Conservation (phyloP, 495 filamentous ascomycete species). For the Clavariopsis aquatica region DNA sequence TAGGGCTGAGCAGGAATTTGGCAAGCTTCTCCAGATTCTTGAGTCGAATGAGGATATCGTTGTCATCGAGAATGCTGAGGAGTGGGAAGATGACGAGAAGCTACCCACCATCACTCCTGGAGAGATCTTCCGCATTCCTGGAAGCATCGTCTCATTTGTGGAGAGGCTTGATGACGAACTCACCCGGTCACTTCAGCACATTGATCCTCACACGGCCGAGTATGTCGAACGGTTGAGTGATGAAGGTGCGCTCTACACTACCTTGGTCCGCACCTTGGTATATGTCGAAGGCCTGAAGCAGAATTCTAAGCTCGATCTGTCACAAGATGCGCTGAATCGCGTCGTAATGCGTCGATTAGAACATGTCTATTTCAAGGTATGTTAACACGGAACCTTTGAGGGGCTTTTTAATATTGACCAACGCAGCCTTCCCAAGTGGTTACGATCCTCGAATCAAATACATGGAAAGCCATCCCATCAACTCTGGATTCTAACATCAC, state of each 20-base stretch:
- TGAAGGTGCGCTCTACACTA: conserved; percentile 88
- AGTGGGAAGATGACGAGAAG: conserved; percentile 99
- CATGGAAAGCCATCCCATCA: conserved; percentile 79
- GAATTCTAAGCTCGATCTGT: conserved; percentile 67
- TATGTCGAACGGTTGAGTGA: conserved; percentile 94
- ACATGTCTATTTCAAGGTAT: conserved; percentile 96
- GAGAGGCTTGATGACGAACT: conserved; percentile 98
- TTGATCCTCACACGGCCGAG: conserved; percentile 97
- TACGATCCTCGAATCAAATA: conserved; percentile 84
- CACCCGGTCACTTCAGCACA: conserved; percentile 89
- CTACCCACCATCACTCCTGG: conserved; percentile 68
- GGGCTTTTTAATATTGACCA: not conserved
- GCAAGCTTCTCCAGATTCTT: conserved; percentile 72
- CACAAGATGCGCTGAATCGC: conserved; percentile 84
- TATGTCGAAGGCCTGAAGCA: conserved; percentile 81
- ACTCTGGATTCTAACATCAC: conserved; percentile 77
- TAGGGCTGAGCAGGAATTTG: conserved; percentile 79
- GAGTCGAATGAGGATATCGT: conserved; percentile 75
- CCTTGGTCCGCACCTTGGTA: conserved; percentile 79
- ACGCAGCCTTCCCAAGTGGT: conserved; percentile 82
- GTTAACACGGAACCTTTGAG: conserved; percentile 7
- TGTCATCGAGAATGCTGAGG: conserved; percentile 87
- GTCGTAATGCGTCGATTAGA: conserved; percentile 91
- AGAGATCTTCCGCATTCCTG: conserved; percentile 83
- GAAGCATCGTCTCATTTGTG: conserved; percentile 89